phyloP scores from a whole-genome alignment of 179 eudicot species.

The Nepenthes alata region DNA sequence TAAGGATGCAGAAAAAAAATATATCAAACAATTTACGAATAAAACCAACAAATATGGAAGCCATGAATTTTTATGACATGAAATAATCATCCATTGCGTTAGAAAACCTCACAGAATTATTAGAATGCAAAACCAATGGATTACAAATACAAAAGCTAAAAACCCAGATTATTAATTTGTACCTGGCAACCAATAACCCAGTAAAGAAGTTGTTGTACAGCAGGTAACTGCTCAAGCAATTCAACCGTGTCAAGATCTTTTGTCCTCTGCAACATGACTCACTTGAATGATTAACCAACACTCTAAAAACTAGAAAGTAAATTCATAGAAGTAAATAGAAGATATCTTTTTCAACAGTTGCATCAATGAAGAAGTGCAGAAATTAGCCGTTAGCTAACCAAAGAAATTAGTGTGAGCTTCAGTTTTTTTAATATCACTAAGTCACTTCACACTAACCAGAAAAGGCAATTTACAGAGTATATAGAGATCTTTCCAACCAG shows the following conservation, averaged over 20 bases:
- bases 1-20: constrained; percentile 69
- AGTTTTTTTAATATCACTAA: no score
- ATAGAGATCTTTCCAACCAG: not conserved
- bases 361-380: no score
- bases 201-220: constrained; percentile 76
- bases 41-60: not conserved
- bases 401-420: no score
- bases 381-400: no score
- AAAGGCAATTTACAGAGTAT: not conserved
- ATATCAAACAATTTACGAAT: not conserved
- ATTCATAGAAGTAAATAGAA: not conserved
- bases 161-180: not conserved
- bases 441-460: not conserved
- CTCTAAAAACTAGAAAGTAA: not conserved
- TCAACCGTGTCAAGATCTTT: constrained; percentile 78
- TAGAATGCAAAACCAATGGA: not conserved
- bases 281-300: not conserved
- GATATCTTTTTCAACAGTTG: no score
- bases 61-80: not conserved
- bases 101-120: not conserved
- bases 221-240: constrained; percentile 83
- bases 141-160: constrained; percentile 6
- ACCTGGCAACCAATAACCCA: constrained; percentile 92
- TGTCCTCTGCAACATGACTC: constrained; percentile 54
- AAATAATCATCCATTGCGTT: not conserved